Conservation (phyloP, 2,329 filamentous ascomycete species). For the Apiospora kogelbergensis region DNA sequence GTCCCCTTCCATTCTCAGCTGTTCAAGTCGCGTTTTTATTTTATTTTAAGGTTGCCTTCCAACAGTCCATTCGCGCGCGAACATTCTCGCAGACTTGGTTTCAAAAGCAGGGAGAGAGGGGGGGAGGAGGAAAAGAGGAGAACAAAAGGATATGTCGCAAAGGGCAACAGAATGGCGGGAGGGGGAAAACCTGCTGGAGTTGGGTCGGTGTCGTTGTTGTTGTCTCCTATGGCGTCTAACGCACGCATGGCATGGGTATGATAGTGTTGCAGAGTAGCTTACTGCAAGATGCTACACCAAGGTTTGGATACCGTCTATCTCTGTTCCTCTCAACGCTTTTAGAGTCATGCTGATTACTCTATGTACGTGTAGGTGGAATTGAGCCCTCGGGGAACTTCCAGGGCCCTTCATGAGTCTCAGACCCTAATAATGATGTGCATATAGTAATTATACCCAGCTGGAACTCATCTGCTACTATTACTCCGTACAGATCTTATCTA, state of each 20-base stretch:
- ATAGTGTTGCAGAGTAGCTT: too few species aligned
- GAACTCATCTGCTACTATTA: neutral
- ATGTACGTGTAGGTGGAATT: neutral
- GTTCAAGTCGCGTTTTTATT: neutral
- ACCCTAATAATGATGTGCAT: slow-evolving; percentile 3
- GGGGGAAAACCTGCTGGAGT: neutral
- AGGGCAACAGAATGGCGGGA: too few species aligned
- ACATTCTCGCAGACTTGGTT: neutral
- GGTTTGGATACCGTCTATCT: neutral
- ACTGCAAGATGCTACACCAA: neutral
- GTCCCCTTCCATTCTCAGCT: neutral
- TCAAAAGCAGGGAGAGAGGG: neutral
- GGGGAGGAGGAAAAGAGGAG: neutral
- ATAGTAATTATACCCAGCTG: neutral
- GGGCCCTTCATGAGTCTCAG: neutral
- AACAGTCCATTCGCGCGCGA: neutral
- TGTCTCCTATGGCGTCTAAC: neutral
- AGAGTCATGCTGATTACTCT: neutral
- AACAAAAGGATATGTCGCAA: too few species aligned
- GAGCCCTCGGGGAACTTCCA: neutral
- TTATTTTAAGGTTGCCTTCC: neutral
- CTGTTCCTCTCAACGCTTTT: neutral
- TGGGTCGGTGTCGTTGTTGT: neutral
- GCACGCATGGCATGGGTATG: neutral
- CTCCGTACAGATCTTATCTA: neutral